phyloP scores from a whole-genome alignment of 164 flowering plant species.

The Brasenia schreberi region DNA sequence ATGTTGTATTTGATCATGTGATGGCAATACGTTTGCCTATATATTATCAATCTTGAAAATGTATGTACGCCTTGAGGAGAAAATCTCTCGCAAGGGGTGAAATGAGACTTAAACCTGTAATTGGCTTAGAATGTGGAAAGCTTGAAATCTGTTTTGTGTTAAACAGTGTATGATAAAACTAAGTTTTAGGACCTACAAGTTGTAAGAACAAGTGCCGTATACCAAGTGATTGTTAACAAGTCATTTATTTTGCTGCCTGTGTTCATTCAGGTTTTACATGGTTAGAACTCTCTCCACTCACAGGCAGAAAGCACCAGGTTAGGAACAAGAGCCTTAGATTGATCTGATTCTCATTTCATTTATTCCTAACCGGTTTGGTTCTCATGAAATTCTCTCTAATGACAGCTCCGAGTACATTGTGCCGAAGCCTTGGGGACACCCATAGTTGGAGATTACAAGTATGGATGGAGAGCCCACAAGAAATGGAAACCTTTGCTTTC shows the following conservation, averaged over 20 bases:
- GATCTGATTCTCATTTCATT: neutral
- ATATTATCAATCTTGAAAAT: too few relatives aligned
- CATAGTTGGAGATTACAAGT: slow-evolving; percentile 92
- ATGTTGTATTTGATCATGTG: too few relatives aligned
- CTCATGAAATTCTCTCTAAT: neutral
- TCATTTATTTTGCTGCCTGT: neutral
- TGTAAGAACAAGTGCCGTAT: too few relatives aligned
- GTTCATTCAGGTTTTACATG: slow-evolving; percentile 54
- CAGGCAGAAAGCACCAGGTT: slow-evolving; percentile 95
- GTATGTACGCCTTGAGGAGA: too few relatives aligned
- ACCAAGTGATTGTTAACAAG: too few relatives aligned
- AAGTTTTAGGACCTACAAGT: too few relatives aligned
- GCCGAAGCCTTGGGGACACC: slow-evolving; percentile 94
- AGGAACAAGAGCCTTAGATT: neutral
- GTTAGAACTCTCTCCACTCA: slow-evolving; percentile 70
- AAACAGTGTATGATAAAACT: too few relatives aligned
- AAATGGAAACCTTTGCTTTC: slow-evolving; percentile 29
- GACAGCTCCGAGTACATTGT: slow-evolving; percentile 90
- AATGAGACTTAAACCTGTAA: too few relatives aligned
- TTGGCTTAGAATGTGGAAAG: too few relatives aligned
- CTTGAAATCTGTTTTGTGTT: too few relatives aligned
- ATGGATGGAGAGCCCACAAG: slow-evolving; percentile 83
- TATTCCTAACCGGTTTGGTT: neutral
- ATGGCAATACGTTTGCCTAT: too few relatives aligned
- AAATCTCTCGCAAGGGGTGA: too few relatives aligned